Evolutionary conservation across 2,329 filamentous ascomycete species (phyloP).

Genomic region (Cladosporium colombiae): DNA sequence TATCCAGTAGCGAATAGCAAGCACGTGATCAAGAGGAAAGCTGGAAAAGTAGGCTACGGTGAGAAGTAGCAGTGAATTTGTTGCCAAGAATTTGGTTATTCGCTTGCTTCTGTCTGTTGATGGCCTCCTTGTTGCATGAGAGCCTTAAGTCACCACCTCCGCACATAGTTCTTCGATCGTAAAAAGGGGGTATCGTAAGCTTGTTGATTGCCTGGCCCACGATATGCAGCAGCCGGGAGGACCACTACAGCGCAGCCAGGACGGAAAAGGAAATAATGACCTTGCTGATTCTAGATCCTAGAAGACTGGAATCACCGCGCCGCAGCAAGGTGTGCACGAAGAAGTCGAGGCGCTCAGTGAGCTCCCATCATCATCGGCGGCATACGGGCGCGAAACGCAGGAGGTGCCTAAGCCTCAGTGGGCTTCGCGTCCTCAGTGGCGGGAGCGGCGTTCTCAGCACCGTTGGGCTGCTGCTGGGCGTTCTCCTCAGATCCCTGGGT

Average conservation of each 20-base stretch:
- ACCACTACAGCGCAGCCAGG: background rate
- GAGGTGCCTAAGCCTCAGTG: slow-evolving; percentile 33
- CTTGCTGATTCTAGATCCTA: slow-evolving; percentile 6
- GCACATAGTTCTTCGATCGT: slow-evolving; percentile 18
- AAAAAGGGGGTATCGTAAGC: slow-evolving; percentile 22
- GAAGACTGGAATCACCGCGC: background rate
- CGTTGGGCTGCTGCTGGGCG: slow-evolving; percentile 32
- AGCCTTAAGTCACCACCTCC: slow-evolving; percentile 6
- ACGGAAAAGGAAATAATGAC: slow-evolving; percentile 17
- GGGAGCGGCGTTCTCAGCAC: slow-evolving; percentile 38
- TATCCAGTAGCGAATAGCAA: background rate
- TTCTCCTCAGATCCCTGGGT: slow-evolving; percentile 58
- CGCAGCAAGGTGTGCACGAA: background rate
- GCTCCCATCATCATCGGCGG: slow-evolving; percentile 11
- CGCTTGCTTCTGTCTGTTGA: slow-evolving; percentile 6
- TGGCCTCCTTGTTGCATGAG: background rate
- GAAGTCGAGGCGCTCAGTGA: background rate
- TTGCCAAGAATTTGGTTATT: slow-evolving; percentile 8
- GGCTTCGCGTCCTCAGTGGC: slow-evolving; percentile 36
- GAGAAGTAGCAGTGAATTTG: slow-evolving; percentile 1
- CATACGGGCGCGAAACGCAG: slow-evolving; percentile 12
- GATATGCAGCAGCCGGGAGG: background rate
- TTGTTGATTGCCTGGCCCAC: slow-evolving; percentile 13
- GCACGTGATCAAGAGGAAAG: background rate
- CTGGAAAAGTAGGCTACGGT: background rate